phyloP scores from a whole-genome alignment of 176 grass and related monocot genomes.

The Hsuehochloa calcarea region DNA sequence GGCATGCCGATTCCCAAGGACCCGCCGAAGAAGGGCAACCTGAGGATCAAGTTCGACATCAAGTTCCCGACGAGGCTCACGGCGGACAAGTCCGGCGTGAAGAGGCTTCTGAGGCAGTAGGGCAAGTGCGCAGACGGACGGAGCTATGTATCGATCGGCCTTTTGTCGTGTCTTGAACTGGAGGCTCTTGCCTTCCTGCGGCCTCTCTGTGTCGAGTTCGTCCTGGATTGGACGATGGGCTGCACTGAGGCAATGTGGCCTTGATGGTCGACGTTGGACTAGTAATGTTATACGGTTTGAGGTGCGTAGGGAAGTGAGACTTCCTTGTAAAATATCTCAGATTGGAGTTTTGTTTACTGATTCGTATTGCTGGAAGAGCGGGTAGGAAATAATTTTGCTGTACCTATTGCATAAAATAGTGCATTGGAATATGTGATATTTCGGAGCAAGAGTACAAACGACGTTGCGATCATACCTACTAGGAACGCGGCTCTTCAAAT shows the following conservation, averaged over 20 bases:
- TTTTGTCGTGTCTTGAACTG: not conserved
- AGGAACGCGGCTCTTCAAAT: too few relatives aligned
- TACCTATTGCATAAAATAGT: not conserved
- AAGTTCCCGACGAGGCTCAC: conserved; percentile 78
- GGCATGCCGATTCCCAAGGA: conserved; percentile 89
- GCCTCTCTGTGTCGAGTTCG: not conserved
- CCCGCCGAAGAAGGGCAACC: conserved; percentile 76
- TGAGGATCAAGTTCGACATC: conserved; percentile 90
- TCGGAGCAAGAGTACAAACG: too few relatives aligned
- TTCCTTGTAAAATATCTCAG: conserved; percentile 2
- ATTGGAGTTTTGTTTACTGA: not conserved
- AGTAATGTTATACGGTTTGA: not conserved
- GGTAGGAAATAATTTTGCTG: not conserved
- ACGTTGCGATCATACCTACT: too few relatives aligned
- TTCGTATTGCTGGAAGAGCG: not conserved
- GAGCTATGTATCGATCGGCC: not conserved
- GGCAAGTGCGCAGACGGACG: not conserved
- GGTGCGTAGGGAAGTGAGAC: not conserved
- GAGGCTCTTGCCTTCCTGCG: not conserved
- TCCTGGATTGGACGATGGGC: not conserved
- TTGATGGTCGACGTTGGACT: not conserved
- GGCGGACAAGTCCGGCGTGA: conserved; percentile 71
- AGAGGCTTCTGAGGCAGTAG: conserved; percentile 72
- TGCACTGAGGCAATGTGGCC: not conserved
- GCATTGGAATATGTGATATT: not conserved